phyloP scores from a whole-genome alignment of 768 basidiomycete genomes.

The Leccinum longicurvipes region DNA sequence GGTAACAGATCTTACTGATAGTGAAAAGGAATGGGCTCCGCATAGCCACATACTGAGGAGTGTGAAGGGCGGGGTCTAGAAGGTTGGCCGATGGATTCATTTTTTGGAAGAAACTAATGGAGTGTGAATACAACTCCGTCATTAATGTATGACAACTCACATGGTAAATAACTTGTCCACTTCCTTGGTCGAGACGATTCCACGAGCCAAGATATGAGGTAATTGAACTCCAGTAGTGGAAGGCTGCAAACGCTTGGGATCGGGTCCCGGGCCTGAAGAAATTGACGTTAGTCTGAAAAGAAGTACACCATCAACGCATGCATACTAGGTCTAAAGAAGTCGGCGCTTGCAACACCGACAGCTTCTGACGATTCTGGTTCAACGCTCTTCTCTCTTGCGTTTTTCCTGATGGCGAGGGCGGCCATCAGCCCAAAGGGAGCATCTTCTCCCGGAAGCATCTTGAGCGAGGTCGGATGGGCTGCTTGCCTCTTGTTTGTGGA shows the following conservation, averaged over 20 bases:
- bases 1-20: conserved; percentile 55
- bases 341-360: conserved; percentile 61
- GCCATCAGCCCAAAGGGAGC: conserved; percentile 77
- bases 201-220: conserved; percentile 63
- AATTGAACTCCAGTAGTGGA: conserved; percentile 44
- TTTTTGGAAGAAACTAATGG: conserved; percentile 63
- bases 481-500: conserved; percentile 39
- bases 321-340: conserved; percentile 68
- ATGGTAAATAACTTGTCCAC: conserved; percentile 73
- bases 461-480: conserved; percentile 40
- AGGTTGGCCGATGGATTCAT: conserved; percentile 80
- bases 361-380: conserved; percentile 45
- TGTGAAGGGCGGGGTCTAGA: conserved; percentile 81
- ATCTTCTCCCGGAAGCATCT: conserved; percentile 57
- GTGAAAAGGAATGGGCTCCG: conserved; percentile 92
- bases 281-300: not conserved
- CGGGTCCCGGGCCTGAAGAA: conserved; percentile 39
- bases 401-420: conserved; percentile 51
- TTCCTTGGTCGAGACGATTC: conserved; percentile 60
- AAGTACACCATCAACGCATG: not conserved
- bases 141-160: conserved; percentile 35
- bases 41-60: conserved; percentile 73
- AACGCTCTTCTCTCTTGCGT: conserved; percentile 38
- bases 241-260: conserved; percentile 38
- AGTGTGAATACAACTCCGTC: not conserved